These are phyloP conservation scores for Lentinula novae-zelandiae DNA, from an alignment of 1,284 basidiomycete species.

Conservation along the genomic window DNA sequence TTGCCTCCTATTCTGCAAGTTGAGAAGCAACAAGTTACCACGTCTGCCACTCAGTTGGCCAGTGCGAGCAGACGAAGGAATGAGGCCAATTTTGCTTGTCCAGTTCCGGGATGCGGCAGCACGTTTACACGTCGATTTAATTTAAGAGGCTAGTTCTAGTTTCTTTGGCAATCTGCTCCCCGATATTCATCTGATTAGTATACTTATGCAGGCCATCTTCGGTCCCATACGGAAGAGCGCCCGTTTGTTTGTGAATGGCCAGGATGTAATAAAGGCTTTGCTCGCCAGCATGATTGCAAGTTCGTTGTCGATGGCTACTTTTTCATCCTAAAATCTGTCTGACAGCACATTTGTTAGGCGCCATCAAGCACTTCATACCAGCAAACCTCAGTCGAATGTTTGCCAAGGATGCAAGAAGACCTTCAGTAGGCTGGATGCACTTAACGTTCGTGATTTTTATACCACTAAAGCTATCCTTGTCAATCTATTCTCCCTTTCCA, in stretches of 20 bases:
- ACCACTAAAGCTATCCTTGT: conserved; percentile 11
- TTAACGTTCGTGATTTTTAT: conserved; percentile 70
- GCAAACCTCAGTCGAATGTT: conserved; percentile 79
- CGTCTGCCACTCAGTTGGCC: conserved; percentile 90
- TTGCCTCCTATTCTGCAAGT: conserved; percentile 82
- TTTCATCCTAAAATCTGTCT: conserved; percentile 9
- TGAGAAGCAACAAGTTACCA: conserved; percentile 91
- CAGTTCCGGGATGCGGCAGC: conserved; percentile 92
- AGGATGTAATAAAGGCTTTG: conserved; percentile 92
- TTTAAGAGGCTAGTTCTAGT: conserved; percentile 56
- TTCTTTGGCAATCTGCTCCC: conserved; percentile 12
- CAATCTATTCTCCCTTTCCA: conserved; percentile 23
- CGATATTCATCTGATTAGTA: conserved; percentile 18
- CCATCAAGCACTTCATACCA: conserved; percentile 85
- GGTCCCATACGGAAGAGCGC: conserved; percentile 95
- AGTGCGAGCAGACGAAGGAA: conserved; percentile 87
- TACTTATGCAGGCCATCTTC: conserved; percentile 71
- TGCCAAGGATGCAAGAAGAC: conserved; percentile 93
- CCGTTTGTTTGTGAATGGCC: conserved; percentile 93
- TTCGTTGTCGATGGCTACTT: conserved; percentile 36
- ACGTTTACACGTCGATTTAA: conserved; percentile 91
- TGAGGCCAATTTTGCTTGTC: conserved; percentile 89
- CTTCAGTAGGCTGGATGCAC: conserved; percentile 89
- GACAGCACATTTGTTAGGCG: conserved; percentile 42
- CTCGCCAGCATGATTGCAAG: conserved; percentile 96